Conservation (phyloP, 208 protist species). For the Plasmodiophora brassicae region DNA sequence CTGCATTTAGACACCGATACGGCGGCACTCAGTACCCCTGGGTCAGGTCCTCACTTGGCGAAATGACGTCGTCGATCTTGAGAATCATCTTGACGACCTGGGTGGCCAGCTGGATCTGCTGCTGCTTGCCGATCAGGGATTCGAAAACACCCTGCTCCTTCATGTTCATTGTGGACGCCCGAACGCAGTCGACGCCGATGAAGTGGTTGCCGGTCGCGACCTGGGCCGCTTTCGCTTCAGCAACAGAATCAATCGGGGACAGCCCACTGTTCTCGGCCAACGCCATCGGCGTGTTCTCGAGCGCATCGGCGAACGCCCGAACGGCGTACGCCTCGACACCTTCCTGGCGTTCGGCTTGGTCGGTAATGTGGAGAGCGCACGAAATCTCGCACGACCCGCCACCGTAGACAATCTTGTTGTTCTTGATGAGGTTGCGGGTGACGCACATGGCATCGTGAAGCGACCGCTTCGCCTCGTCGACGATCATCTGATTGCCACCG, state of each 20-base stretch:
- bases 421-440: constrained; percentile 96
- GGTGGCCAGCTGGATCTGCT: constrained; percentile 97
- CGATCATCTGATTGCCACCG: constrained; percentile 99
- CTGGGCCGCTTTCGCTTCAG: constrained; percentile 88
- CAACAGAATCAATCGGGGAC: constrained; percentile 88
- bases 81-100: constrained; percentile 99
- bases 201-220: constrained; percentile 82
- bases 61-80: constrained; percentile 99
- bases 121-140: constrained; percentile 95
- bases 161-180: constrained; percentile 69
- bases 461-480: constrained; percentile 98
- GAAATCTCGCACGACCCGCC: constrained; percentile 98
- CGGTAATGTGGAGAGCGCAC: constrained; percentile 73
- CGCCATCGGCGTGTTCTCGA: constrained; percentile 97
- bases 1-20: too few species aligned
- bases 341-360: constrained; percentile 40
- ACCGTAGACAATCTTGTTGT: constrained; percentile 98
- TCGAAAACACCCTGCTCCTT: constrained; percentile 82
- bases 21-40: neutral
- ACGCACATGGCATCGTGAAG: constrained; percentile 99
- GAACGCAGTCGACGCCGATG: constrained; percentile 96
- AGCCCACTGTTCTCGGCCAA: constrained; percentile 97
- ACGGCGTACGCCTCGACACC: constrained; percentile 97
- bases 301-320: constrained; percentile 93
- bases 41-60: constrained; percentile 30